Conservation (phyloP, 148 eudicot species). For the Heliamphora exappendiculata region DNA sequence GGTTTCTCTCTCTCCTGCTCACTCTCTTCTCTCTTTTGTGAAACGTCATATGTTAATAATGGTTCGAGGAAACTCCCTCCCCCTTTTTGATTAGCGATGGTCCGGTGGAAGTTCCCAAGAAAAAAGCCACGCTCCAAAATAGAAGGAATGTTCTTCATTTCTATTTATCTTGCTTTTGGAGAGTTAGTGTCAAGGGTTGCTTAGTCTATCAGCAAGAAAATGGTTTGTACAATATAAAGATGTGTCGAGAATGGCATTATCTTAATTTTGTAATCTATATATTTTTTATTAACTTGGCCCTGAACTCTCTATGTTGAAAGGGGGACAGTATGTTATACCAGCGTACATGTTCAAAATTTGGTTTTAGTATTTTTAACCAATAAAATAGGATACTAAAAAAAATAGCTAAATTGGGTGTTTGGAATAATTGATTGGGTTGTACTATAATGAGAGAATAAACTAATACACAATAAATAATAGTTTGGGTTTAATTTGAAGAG, state of each 20-base stretch:
- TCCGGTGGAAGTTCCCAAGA: neutral
- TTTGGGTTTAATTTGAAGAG: no score
- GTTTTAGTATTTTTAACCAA: no score
- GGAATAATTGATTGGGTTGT: no score
- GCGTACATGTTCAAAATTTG: conserved; percentile 57
- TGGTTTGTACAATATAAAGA: neutral
- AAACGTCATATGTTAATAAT: neutral
- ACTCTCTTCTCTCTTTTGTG: neutral
- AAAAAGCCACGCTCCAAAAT: neutral
- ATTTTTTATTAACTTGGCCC: neutral
- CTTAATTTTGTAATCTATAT: neutral
- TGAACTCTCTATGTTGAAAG: conserved; percentile 16
- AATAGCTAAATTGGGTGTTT: no score
- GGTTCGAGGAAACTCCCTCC: neutral
- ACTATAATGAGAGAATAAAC: no score
- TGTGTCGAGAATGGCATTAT: neutral
- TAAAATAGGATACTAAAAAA: no score
- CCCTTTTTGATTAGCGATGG: neutral
- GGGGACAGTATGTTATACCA: conserved; percentile 51
- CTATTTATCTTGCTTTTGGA: neutral
- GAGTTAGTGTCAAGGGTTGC: neutral
- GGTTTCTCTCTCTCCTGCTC: conserved; percentile 17
- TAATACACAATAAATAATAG: no score
- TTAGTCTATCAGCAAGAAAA: neutral
- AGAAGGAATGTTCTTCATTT: neutral